Conservation (phyloP, 2,329 filamentous ascomycete genomes). For the Escovopsis sp. region DNA sequence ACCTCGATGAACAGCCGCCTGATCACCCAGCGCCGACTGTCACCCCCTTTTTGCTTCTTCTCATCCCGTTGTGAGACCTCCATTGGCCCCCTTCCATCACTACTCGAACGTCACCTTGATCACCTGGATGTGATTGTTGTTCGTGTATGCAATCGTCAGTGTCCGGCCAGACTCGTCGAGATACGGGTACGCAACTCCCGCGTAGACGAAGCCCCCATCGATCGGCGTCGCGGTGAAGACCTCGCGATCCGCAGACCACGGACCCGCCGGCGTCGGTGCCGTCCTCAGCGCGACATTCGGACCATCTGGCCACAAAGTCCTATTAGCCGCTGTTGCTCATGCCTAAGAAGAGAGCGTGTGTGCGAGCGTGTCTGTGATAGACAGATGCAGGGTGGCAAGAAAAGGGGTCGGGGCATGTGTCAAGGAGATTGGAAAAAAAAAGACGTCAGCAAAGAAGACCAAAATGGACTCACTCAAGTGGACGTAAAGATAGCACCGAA, state of each 20-base stretch:
- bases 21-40: too few species aligned
- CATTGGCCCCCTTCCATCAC: neutral
- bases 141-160: slow-evolving; percentile 23
- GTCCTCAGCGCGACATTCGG: slow-evolving; percentile 5
- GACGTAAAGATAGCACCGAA: slow-evolving; percentile 21
- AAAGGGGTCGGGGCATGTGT: neutral
- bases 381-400: neutral
- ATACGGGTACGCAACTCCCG: slow-evolving; percentile 23
- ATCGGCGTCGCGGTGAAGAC: slow-evolving; percentile 20
- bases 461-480: slow-evolving; percentile 9
- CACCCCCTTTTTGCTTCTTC: too few species aligned
- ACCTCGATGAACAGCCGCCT: too few species aligned
- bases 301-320: slow-evolving; percentile 2
- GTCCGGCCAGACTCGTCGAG: slow-evolving; percentile 20
- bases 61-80: too few species aligned
- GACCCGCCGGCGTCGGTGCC: slow-evolving; percentile 18
- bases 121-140: slow-evolving; percentile 23
- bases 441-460: neutral
- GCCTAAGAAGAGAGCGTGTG: neutral
- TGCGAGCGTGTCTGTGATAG: too few species aligned
- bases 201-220: slow-evolving; percentile 17
- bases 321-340: too few species aligned
- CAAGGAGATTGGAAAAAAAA: neutral
- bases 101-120: slow-evolving; percentile 16
- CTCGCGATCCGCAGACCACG: slow-evolving; percentile 21